Percentiles rank a stretch among this genome's conserved stretches.
Evolutionary conservation across 495 filamentous ascomycete species (phyloP).

Genomic region (Xeromyces bisporus): DNA sequence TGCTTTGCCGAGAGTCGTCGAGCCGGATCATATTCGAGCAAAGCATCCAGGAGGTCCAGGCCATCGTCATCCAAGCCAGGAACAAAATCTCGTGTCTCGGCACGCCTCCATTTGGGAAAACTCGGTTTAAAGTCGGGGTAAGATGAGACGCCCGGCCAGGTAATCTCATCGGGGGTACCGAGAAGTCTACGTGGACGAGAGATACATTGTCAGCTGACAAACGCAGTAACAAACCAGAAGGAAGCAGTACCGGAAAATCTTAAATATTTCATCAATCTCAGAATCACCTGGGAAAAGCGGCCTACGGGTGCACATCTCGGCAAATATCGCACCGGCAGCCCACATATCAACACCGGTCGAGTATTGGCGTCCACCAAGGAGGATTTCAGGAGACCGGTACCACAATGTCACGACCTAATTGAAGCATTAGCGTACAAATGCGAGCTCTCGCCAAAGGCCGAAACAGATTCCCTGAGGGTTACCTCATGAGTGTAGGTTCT

Average conservation of each 20-base stretch:
- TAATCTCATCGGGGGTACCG: conserved; percentile 74
- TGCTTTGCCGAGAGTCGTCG: conserved; percentile 91
- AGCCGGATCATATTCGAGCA: conserved; percentile 91
- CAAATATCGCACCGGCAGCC: conserved; percentile 97
- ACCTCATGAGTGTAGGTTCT: conserved; percentile 96
- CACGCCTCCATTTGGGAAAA: conserved; percentile 90
- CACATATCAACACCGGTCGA: conserved; percentile 99
- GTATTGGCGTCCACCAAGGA: conserved; percentile 93
- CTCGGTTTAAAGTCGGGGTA: conserved; percentile 96
- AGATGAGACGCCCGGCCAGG: conserved; percentile 91
- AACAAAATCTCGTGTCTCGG: conserved; percentile 39
- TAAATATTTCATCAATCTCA: conserved; percentile 99
- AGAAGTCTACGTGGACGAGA: conserved; percentile 41
- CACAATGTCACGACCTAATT: conserved; percentile 82
- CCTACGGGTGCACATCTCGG: conserved; percentile 98
- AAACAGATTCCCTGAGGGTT: conserved; percentile 2
- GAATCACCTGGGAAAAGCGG: conserved; percentile 95
- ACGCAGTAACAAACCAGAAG: background rate
- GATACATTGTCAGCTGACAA: conserved; percentile 2
- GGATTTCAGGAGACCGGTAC: conserved; percentile 96
- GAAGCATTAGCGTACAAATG: no score
- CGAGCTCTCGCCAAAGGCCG: no score
- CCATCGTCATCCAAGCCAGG: conserved; percentile 55
- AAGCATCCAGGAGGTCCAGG: conserved; percentile 70
- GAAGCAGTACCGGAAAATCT: conserved; percentile 69